A percentile compares a stretch with the other conserved stretches of the same genome.
These are phyloP conservation scores for Metschnikowia baotianmanensis DNA, from an alignment of 805 yeast genomes.

Conservation along the genomic window DNA sequence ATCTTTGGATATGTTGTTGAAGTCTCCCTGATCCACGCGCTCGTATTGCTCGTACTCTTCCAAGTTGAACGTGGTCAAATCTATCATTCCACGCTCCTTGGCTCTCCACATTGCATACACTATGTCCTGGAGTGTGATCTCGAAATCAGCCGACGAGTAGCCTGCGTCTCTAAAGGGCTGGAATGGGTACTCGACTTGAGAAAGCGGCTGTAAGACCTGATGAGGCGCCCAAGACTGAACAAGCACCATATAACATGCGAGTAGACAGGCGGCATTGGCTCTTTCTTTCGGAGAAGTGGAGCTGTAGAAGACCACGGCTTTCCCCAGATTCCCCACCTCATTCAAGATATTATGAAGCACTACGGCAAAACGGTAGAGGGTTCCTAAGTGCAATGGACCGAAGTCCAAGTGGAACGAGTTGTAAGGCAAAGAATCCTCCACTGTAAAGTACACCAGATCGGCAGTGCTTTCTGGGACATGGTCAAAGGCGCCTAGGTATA, in stretches of 20 bases:
- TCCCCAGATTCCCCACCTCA: conserved; percentile 77
- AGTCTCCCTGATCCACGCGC: conserved; percentile 95
- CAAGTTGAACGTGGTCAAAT: conserved; percentile 78
- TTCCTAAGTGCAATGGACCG: conserved; percentile 94
- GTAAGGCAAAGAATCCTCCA: conserved; percentile 88
- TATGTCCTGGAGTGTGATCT: conserved; percentile 88
- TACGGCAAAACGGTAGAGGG: conserved; percentile 91
- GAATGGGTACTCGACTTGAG: conserved; percentile 89
- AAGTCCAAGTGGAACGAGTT: conserved; percentile 95
- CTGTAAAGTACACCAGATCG: conserved; percentile 79
- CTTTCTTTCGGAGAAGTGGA: conserved; percentile 76
- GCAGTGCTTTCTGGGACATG: conserved; percentile 72
- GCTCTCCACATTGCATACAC: conserved; percentile 98
- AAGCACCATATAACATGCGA: conserved; percentile 91
- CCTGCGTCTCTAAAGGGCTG: conserved; percentile 98
- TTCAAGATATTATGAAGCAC: conserved; percentile 87
- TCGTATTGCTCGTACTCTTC: conserved; percentile 95
- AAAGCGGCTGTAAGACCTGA: conserved; percentile 90
- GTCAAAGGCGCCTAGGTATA: conserved; percentile 89
- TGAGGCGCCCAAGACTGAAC: conserved; percentile 99
- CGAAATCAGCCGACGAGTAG: conserved; percentile 92
- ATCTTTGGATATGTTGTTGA: conserved; percentile 86
- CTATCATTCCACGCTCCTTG: conserved; percentile 85
- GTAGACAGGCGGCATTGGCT: conserved; percentile 90
- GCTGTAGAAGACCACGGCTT: conserved; percentile 89